Conservation (phyloP, 805 yeast species). For the Starmerella gropengiesseri region DNA sequence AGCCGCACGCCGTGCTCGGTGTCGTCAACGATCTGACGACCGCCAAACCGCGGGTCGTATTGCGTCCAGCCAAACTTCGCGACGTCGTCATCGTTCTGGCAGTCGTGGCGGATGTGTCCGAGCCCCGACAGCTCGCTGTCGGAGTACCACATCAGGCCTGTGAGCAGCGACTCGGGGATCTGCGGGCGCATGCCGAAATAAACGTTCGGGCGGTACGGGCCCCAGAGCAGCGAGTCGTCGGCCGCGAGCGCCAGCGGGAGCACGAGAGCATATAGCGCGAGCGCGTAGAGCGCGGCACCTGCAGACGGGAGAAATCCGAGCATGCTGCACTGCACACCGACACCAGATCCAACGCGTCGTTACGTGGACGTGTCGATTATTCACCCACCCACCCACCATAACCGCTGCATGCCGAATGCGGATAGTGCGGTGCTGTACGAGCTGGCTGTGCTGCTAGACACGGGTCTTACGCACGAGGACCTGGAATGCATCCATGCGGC, state of each 20-base stretch:
- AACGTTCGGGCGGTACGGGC: slow-evolving; percentile 79
- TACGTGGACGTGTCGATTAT: slow-evolving; percentile 6
- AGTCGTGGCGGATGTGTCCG: slow-evolving; percentile 53
- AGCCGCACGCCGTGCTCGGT: slow-evolving; percentile 49
- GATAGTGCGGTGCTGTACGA: slow-evolving; percentile 17
- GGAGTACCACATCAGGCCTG: slow-evolving; percentile 86
- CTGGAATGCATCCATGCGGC: slow-evolving; percentile 24
- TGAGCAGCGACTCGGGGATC: slow-evolving; percentile 57
- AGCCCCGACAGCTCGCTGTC: slow-evolving; percentile 47
- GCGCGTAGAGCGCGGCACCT: too few relatives aligned
- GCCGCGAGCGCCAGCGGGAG: slow-evolving; percentile 2
- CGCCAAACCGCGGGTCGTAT: slow-evolving; percentile 83
- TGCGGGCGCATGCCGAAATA: slow-evolving; percentile 82
- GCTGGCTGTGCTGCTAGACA: slow-evolving; percentile 27
- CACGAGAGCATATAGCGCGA: too few relatives aligned
- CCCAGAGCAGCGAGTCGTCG: slow-evolving; percentile 63
- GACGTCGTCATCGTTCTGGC: slow-evolving; percentile 62
- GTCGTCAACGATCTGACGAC: slow-evolving; percentile 65
- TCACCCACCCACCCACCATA: neutral
- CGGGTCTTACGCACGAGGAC: slow-evolving; percentile 24
- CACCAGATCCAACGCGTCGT: too few relatives aligned
- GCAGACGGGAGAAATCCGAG: too few relatives aligned
- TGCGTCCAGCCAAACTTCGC: slow-evolving; percentile 72
- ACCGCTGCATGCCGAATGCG: neutral
- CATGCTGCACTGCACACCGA: too few relatives aligned